Base-by-base conservation (phyloP, 768 basidiomycete genomes). In the Cystoderma amianthinum region DNA sequence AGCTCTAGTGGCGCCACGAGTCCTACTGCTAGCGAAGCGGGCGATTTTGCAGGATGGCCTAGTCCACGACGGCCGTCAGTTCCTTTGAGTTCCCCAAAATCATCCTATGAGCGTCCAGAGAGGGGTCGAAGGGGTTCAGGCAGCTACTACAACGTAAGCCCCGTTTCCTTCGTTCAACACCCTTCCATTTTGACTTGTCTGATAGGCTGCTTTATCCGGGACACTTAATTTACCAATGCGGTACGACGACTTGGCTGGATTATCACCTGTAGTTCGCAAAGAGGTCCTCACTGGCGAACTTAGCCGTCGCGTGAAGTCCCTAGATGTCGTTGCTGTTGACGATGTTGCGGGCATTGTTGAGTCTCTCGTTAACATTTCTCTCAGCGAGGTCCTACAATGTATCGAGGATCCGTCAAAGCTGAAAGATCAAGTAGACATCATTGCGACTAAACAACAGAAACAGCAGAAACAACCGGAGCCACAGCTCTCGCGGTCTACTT, bases 221-320 rank as follows among this genome's bases (percentile, higher is more conserved):
- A 88, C 80, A 0, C 69, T 89, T 28, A 87, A 83, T 54, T 57
- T 91, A 13, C 83, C 89, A 0, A 85, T 90, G 80, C 82, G 78
- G n/a, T 90, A 89, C 45, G 90, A 92, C 48, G 87, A 91, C 43
- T 73, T 92, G 4, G 72, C 87, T 0, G 73, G 80, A 0, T 65
- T 93, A 32, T 90, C 90, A 9, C 88, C 90, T 13, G 90, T 92
- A 15, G 88, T 92, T 10, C 79, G 90, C 49, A 85, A 83, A 56
- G 87, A 90, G 52, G 84, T 92, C 4, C 69, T 93, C 19, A 81
- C 85, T 0, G 90, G 88, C 22, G 90, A 92, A 58, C 67, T 92
- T 19, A 82, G 75, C 52, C 76, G 88, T 44, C 80, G 85, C 4
- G 68, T 92, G 50, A 85, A 78, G 53, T 55, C 65, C 2, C 64